phyloP scores from a whole-genome alignment of 805 yeast genomes.

The Candida pini region DNA sequence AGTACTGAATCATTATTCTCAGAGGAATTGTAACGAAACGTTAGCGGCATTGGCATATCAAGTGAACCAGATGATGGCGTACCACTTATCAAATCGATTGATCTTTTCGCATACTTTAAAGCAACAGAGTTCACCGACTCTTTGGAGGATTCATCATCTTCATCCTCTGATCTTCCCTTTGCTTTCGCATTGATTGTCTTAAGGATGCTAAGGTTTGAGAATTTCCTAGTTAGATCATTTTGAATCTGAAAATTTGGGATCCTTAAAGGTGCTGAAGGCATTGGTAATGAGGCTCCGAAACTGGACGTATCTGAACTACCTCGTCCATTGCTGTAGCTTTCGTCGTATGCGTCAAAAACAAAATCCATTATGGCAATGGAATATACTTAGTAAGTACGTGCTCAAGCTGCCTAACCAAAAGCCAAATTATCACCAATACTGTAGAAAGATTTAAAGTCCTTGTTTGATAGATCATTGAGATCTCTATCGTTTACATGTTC shows the following conservation, averaged over 20 bases:
- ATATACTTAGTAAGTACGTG: too few relatives aligned
- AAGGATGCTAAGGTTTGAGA: conserved; percentile 30
- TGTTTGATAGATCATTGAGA: too few relatives aligned
- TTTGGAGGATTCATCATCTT: conserved; percentile 2
- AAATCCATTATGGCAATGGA: conserved; percentile 26
- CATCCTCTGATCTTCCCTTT: conserved; percentile 5
- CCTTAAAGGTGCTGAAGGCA: conserved; percentile 36
- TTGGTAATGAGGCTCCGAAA: conserved; percentile 15
- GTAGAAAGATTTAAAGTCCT: too few relatives aligned
- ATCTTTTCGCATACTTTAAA: conserved; percentile 42
- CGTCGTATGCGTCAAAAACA: conserved; percentile 22
- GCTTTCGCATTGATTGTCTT: conserved; percentile 19
- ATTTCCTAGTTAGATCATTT: conserved; percentile 32
- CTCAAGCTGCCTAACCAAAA: too few relatives aligned
- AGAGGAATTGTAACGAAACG: conserved; percentile 1
- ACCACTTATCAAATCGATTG: conserved; percentile 32
- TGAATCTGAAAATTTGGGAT: conserved; percentile 31
- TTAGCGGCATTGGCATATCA: background rate
- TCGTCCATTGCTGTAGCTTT: conserved; percentile 4
- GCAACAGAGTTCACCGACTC: conserved; percentile 25
- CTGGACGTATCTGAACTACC: conserved; percentile 2
- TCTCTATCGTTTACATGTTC: too few relatives aligned
- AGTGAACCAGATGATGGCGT: conserved; percentile 3
- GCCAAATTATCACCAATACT: too few relatives aligned
- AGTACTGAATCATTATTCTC: conserved; percentile 13